Percentiles rank a stretch among this genome's conserved stretches.
Evolutionary conservation across 305 asterid genomes (phyloP).

Genomic region (Solanum aculeatissimum): DNA sequence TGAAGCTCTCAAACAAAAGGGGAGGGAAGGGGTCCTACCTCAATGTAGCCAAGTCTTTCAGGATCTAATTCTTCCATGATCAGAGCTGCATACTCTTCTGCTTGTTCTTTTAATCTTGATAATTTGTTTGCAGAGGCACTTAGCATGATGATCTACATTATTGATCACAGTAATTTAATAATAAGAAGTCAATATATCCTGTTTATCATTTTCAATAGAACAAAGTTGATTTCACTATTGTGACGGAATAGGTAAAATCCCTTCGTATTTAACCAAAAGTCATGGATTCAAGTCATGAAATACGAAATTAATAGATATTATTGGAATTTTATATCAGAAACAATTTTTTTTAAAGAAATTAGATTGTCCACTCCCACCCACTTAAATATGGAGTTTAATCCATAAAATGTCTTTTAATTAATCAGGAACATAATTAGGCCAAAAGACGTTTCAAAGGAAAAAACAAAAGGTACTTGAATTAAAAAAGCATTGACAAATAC

Average conservation of each 20-base stretch:
- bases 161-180: not conserved
- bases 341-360: not conserved
- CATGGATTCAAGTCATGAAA: not conserved
- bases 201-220: not conserved
- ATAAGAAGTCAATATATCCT: not conserved
- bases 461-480: not conserved
- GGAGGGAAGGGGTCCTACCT: constrained; percentile 13
- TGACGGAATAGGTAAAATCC: not conserved
- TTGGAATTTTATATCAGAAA: not conserved
- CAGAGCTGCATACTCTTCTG: constrained; percentile 49
- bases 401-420: not conserved
- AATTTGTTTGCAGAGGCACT: constrained; percentile 58
- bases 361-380: not conserved
- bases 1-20: not conserved
- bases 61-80: constrained; percentile 69
- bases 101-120: constrained; percentile 43
- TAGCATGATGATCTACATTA: constrained; percentile 40
- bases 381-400: not conserved
- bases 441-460: not conserved
- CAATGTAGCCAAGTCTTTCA: constrained; percentile 46
- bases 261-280: not conserved
- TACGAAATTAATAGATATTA: not conserved
- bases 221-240: not conserved
- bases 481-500: not conserved
- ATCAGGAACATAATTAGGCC: not conserved